A percentile compares a stretch with the other conserved stretches of the same genome.
phyloP scores from a whole-genome alignment of 2,329 filamentous ascomycete species.

The Alternaria solani region DNA sequence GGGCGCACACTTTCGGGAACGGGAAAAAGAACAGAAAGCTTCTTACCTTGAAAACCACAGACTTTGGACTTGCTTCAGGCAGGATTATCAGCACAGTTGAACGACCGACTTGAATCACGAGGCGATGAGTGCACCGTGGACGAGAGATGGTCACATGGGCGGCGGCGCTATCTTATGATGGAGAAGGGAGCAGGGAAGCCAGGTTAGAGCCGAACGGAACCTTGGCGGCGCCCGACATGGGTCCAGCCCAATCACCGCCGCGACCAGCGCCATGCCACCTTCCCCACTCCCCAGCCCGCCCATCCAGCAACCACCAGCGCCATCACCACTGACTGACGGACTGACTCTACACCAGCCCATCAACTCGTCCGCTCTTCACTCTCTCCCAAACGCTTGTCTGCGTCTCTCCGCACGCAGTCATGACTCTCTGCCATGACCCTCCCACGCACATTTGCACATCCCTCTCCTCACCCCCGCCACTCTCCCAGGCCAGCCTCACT shows the following conservation, averaged over 20 bases:
- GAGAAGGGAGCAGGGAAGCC: constrained; percentile 7
- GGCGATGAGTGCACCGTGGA: constrained; percentile 8
- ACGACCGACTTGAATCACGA: constrained; percentile 18
- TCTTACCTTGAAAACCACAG: constrained; percentile 6
- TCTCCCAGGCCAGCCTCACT: constrained; percentile 5
- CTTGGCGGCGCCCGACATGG: constrained; percentile 6
- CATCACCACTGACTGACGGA: not conserved
- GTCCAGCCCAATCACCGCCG: constrained; percentile 15
- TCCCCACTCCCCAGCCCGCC: constrained; percentile 20
- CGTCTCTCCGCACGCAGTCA: not conserved
- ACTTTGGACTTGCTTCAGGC: not conserved
- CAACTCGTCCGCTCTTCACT: not conserved
- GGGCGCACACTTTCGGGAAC: constrained; percentile 1
- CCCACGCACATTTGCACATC: not conserved
- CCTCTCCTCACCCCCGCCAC: constrained; percentile 1
- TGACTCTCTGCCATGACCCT: not conserved
- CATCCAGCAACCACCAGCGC: constrained; percentile 11
- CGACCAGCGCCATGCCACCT: constrained; percentile 15
- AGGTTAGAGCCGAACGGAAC: constrained; percentile 7
- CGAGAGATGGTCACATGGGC: constrained; percentile 14
- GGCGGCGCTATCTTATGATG: constrained; percentile 12
- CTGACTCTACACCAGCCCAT: not conserved
- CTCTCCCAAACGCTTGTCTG: not conserved
- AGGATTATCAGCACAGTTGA: constrained; percentile 9
- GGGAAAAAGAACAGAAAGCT: constrained; percentile 4